Evolutionary conservation across 306 rosid genomes (phyloP).

Genomic region (Oemleria cerasiformis): DNA sequence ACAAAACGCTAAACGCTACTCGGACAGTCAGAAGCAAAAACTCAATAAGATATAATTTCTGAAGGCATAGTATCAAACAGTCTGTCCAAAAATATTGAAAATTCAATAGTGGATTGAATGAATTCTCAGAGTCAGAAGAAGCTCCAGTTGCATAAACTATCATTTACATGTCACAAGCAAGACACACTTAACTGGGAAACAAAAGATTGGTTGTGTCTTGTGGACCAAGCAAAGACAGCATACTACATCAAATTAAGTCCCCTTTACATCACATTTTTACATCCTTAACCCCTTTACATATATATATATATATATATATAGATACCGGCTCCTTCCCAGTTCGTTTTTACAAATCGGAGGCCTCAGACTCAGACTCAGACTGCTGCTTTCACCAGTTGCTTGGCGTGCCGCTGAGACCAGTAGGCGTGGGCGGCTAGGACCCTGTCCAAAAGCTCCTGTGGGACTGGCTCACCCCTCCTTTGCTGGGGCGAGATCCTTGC

Average conservation of each 20-base stretch:
- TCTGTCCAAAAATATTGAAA: not conserved
- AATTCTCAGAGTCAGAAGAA: not conserved
- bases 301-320: not conserved
- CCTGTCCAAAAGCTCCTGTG: constrained; percentile 74
- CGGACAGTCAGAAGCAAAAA: not conserved
- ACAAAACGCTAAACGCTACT: no score
- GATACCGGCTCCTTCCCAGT: constrained; percentile 16
- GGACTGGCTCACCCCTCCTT: constrained; percentile 82
- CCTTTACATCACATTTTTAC: constrained; percentile 22
- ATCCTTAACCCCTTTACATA: constrained; percentile 24
- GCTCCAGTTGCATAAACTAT: constrained; percentile 22
- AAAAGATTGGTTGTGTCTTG: constrained; percentile 16
- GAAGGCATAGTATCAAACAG: not conserved
- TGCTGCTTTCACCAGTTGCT: constrained; percentile 39
- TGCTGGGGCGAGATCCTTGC: constrained; percentile 77
- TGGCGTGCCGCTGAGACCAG: constrained; percentile 68
- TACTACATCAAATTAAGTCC: constrained; percentile 10
- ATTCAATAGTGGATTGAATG: not conserved
- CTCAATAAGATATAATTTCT: not conserved
- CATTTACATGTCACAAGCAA: constrained; percentile 45
- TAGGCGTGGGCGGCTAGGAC: constrained; percentile 68
- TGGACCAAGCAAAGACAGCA: constrained; percentile 25
- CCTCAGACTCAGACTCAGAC: constrained; percentile 27
- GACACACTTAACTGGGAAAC: constrained; percentile 31
- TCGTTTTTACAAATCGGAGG: constrained; percentile 11